Conservation (phyloP, 1,139 yeast species). For the Scheffersomyces titani region DNA sequence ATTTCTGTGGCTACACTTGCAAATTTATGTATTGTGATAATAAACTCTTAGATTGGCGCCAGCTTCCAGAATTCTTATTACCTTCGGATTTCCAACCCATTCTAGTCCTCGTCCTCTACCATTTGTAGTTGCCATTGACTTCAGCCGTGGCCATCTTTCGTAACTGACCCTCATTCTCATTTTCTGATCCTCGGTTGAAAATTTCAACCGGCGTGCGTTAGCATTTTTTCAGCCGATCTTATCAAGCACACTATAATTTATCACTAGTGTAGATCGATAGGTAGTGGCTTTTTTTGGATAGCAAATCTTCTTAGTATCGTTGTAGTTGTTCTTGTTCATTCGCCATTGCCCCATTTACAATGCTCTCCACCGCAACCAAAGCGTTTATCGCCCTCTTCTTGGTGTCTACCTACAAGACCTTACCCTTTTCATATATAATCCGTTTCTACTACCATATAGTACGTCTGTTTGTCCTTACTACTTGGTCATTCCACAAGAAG, state of each 20-base stretch:
- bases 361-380: background rate
- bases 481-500: slow-evolving; percentile 20
- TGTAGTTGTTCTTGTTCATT: background rate
- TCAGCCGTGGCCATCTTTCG: too few relatives aligned
- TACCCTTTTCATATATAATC: slow-evolving; percentile 68
- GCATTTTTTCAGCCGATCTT: background rate
- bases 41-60: too few relatives aligned
- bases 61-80: too few relatives aligned
- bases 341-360: background rate
- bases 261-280: too few relatives aligned
- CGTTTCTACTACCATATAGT: slow-evolving; percentile 58
- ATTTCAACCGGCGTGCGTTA: background rate
- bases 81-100: too few relatives aligned
- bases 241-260: background rate
- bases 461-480: slow-evolving; percentile 33
- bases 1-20: too few relatives aligned
- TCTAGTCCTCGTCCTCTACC: background rate
- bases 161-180: background rate
- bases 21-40: too few relatives aligned
- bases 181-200: background rate
- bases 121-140: background rate
- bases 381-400: slow-evolving; percentile 7
- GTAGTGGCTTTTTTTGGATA: too few relatives aligned
- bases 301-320: background rate
- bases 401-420: slow-evolving; percentile 50